A percentile compares a stretch with the other conserved stretches of the same genome.
These are phyloP conservation scores for Akanthomyces lecanii DNA, from an alignment of 2,329 filamentous ascomycete genomes.

Conservation along the genomic window DNA sequence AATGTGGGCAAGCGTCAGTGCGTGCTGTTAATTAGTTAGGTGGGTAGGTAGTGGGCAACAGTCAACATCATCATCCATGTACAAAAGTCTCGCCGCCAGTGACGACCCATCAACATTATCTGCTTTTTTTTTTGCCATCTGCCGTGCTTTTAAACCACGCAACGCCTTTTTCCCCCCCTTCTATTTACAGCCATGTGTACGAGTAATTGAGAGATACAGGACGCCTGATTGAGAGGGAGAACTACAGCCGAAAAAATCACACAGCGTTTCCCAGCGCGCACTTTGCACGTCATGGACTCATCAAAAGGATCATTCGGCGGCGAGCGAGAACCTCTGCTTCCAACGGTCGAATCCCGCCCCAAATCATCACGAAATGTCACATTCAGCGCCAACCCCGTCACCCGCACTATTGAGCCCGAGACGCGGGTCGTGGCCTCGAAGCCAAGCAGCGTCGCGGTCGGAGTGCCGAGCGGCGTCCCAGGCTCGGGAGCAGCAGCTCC, in stretches of 20 bases:
- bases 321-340: conserved; percentile 36
- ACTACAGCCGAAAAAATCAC: not conserved
- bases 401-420: conserved; percentile 56
- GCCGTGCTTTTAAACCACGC: not conserved
- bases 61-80: conserved; percentile 4
- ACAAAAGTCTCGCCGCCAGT: conserved; percentile 11
- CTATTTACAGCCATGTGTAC: conserved; percentile 5
- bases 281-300: conserved; percentile 14
- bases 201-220: conserved; percentile 4
- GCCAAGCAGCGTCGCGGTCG: conserved; percentile 23
- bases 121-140: not conserved
- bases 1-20: conserved; percentile 5
- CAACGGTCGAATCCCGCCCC: conserved; percentile 33
- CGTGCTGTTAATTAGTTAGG: not conserved
- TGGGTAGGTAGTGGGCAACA: not conserved
- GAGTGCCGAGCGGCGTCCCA: conserved; percentile 23
- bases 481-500: conserved; percentile 31
- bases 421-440: conserved; percentile 23
- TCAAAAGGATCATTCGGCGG: conserved; percentile 7
- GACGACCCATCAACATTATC: conserved; percentile 11
- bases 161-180: not conserved
- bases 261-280: not conserved
- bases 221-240: conserved; percentile 8
- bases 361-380: conserved; percentile 63
- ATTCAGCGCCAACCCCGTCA: conserved; percentile 67